Percentiles rank a stretch among this genome's conserved stretches.
These are phyloP conservation scores for Salvia hispanica DNA, from an alignment of 257 asterid genomes.

Conservation along the genomic window DNA sequence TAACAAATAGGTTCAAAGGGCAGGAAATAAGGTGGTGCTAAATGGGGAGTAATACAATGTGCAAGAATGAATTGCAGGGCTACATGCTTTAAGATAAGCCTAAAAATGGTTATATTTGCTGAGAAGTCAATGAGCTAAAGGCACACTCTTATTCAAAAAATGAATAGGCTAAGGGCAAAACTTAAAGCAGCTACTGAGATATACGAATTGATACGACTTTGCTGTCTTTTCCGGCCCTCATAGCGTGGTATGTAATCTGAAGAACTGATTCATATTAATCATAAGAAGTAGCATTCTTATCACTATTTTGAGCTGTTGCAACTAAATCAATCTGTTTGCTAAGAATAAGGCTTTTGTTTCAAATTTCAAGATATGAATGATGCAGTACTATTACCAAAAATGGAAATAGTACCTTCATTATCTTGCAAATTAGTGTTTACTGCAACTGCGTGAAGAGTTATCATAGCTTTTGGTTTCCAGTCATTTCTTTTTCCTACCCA, in stretches of 20 bases:
- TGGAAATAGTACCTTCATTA: constrained; percentile 69
- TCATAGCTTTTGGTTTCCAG: constrained; percentile 88
- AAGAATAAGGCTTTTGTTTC: neutral
- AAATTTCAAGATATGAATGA: constrained; percentile 4
- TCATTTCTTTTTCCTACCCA: constrained; percentile 79
- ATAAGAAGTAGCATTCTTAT: constrained; percentile 23
- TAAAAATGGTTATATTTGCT: neutral
- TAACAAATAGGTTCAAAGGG: no score
- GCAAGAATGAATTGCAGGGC: constrained; percentile 6
- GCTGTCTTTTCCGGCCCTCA: constrained; percentile 81
- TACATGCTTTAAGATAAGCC: constrained; percentile 1
- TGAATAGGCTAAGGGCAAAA: constrained; percentile 1
- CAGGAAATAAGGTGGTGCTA: no score
- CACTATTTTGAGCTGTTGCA: no score
- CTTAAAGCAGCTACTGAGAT: constrained; percentile 81
- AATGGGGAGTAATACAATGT: neutral
- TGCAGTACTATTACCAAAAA: neutral
- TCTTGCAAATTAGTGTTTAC: constrained; percentile 83
- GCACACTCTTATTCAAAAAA: constrained; percentile 9
- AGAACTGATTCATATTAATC: constrained; percentile 54
- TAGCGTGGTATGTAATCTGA: constrained; percentile 69
- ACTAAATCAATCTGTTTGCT: no score
- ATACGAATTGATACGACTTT: constrained; percentile 80
- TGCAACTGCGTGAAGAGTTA: constrained; percentile 78
- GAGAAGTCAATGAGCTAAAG: constrained; percentile 9